Evolutionary conservation across 352 stramenopile genomes (phyloP).

Genomic region (Phytopythium ostracodes): DNA sequence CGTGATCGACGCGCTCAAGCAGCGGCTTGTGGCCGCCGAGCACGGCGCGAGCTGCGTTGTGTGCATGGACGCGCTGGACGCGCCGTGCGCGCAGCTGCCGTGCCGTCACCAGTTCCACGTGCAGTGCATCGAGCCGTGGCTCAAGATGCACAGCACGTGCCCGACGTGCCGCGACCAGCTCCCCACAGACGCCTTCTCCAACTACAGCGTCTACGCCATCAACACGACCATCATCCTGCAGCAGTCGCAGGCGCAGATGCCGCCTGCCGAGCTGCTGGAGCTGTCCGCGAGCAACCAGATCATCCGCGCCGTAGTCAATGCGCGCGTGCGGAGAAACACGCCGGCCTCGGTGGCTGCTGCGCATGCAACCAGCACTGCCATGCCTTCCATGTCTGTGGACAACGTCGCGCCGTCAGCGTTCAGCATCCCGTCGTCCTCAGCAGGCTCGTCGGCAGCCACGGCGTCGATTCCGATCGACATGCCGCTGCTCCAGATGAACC

Average conservation of each 20-base stretch:
- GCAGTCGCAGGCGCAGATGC: conserved; percentile 76
- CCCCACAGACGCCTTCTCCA: conserved; percentile 75
- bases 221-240: conserved; percentile 89
- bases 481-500: conserved; percentile 46
- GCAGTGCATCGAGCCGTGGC: conserved; percentile 80
- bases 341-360: conserved; percentile 12
- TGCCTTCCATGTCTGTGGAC: background rate
- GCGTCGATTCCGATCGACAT: conserved; percentile 19
- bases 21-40: conserved; percentile 19
- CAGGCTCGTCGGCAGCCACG: background rate
- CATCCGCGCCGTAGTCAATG: conserved; percentile 84
- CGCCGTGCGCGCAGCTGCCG: conserved; percentile 57
- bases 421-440: conserved; percentile 31
- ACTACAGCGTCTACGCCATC: conserved; percentile 88
- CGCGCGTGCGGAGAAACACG: conserved; percentile 63
- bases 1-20: conserved; percentile 60
- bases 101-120: conserved; percentile 82
- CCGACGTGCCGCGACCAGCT: conserved; percentile 79
- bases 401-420: conserved; percentile 7
- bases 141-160: conserved; percentile 85
- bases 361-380: background rate
- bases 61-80: conserved; percentile 73
- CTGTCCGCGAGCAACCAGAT: conserved; percentile 82
- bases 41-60: conserved; percentile 50
- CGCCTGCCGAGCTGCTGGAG: conserved; percentile 70